Evolutionary conservation across 768 basidiomycete species (phyloP).

Genomic region (Tubosaeta brunneosetosa): DNA sequence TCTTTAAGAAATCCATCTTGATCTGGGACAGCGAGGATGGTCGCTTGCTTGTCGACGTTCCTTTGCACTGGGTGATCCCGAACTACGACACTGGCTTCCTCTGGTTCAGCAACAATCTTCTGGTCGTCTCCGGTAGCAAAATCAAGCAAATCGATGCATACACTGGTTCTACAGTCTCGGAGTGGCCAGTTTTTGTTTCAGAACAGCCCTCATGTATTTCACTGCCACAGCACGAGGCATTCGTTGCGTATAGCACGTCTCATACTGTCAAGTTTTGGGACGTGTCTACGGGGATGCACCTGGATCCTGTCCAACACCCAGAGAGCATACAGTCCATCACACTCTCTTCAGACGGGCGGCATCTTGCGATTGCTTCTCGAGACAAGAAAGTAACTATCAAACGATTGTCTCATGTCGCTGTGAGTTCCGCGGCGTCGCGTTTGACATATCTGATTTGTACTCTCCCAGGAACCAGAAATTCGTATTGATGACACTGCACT

Average conservation of each 20-base stretch:
- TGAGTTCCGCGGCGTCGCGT: not conserved
- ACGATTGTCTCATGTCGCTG: not conserved
- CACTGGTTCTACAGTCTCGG: not conserved
- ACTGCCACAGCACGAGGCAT: not conserved
- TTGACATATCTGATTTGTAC: not conserved
- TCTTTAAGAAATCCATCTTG: not conserved
- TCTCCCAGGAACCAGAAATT: not conserved
- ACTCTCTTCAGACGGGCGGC: too few relatives aligned
- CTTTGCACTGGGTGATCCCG: not conserved
- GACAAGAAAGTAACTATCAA: not conserved
- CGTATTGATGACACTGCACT: not conserved
- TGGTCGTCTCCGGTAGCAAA: not conserved
- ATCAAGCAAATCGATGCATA: not conserved
- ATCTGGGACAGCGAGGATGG: not conserved
- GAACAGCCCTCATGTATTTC: not conserved
- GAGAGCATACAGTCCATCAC: not conserved
- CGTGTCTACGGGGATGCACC: not conserved
- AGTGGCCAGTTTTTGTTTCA: not conserved
- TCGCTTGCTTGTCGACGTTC: not conserved
- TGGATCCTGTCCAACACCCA: not conserved
- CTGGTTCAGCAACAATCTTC: conserved; percentile 2
- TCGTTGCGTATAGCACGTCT: not conserved
- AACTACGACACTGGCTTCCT: not conserved
- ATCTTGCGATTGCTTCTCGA: too few relatives aligned
- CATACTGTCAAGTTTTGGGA: not conserved